Percentiles rank a stretch among this genome's conserved stretches.
Evolutionary conservation across 1,284 basidiomycete species (phyloP).

Genomic region (Hemileccinum hortonii): DNA sequence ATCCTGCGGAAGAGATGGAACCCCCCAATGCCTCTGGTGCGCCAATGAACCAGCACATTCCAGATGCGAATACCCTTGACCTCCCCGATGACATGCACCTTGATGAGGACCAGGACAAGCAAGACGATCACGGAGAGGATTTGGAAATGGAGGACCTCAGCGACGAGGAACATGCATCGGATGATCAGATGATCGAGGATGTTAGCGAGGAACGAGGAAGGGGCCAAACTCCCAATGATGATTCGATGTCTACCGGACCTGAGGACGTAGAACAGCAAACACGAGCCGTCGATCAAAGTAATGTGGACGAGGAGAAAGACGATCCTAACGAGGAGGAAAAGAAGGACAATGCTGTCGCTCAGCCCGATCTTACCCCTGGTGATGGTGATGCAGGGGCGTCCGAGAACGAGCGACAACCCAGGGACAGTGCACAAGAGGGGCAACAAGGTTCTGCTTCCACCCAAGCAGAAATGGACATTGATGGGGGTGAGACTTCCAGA

Average conservation of each 20-base stretch:
- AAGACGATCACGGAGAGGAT: conserved; percentile 35
- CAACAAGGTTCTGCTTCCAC: conserved; percentile 18
- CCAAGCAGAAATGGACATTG: conserved; percentile 14
- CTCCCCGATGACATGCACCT: conserved; percentile 83
- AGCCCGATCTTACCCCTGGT: conserved; percentile 41
- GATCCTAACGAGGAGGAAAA: conserved; percentile 26
- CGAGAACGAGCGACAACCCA: conserved; percentile 20
- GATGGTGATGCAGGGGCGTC: conserved; percentile 28
- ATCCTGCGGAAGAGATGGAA: conserved; percentile 29
- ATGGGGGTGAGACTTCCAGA: conserved; percentile 27
- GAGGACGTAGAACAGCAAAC: conserved; percentile 18
- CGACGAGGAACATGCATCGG: conserved; percentile 38
- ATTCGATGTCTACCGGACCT: conserved; percentile 21
- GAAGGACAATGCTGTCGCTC: conserved; percentile 37
- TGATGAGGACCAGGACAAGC: conserved; percentile 41
- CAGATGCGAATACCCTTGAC: conserved; percentile 77
- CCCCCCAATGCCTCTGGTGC: conserved; percentile 54
- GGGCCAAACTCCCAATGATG: conserved; percentile 17
- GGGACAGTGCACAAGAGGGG: conserved; percentile 20
- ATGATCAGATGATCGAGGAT: conserved; percentile 43
- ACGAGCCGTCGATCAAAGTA: conserved; percentile 17
- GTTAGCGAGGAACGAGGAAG: conserved; percentile 30
- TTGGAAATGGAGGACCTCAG: conserved; percentile 39
- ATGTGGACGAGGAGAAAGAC: conserved; percentile 26
- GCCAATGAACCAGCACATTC: conserved; percentile 70